phyloP scores from a whole-genome alignment of 768 basidiomycete genomes.

The Termitomyces sp. region DNA sequence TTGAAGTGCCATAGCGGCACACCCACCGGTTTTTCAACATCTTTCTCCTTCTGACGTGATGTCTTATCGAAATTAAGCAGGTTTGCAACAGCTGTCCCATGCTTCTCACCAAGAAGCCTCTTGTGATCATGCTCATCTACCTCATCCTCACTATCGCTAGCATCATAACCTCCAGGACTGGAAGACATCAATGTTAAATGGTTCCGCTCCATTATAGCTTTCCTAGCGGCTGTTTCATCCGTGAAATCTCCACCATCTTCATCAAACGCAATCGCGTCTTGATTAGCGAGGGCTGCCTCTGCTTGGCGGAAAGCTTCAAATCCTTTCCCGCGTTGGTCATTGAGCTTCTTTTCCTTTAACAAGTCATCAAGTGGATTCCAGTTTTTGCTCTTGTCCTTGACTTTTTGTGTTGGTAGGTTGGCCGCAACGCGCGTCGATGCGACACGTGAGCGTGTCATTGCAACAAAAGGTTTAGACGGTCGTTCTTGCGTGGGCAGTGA shows the following conservation, averaged over 20 bases:
- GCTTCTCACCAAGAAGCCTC: slow-evolving; percentile 32
- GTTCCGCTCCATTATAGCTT: slow-evolving; percentile 25
- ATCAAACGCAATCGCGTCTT: slow-evolving; percentile 21
- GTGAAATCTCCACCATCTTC: slow-evolving; percentile 30
- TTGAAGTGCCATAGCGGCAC: slow-evolving; percentile 23
- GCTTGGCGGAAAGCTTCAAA: slow-evolving; percentile 38
- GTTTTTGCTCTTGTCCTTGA: slow-evolving; percentile 14
- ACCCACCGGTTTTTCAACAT: slow-evolving; percentile 20
- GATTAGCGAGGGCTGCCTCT: slow-evolving; percentile 32
- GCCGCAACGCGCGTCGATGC: slow-evolving; percentile 7
- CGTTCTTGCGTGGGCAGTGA: slow-evolving; percentile 7
- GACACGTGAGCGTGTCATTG: slow-evolving; percentile 9
- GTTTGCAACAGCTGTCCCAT: slow-evolving; percentile 35
- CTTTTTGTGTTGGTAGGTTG: slow-evolving; percentile 1
- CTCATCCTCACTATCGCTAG: slow-evolving; percentile 15
- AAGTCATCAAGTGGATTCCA: slow-evolving; percentile 49
- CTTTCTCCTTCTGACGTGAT: slow-evolving; percentile 18
- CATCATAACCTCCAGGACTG: slow-evolving; percentile 13
- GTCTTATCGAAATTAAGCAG: slow-evolving; percentile 38
- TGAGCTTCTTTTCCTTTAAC: slow-evolving; percentile 44
- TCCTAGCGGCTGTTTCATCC: slow-evolving; percentile 34
- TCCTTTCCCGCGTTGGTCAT: slow-evolving; percentile 34
- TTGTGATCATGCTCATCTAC: slow-evolving; percentile 28
- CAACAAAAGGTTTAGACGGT: background rate
- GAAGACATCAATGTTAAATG: slow-evolving; percentile 13